Base-by-base conservation (phyloP, 306 rosid genomes). In the Styphnolobium japonicum region DNA sequence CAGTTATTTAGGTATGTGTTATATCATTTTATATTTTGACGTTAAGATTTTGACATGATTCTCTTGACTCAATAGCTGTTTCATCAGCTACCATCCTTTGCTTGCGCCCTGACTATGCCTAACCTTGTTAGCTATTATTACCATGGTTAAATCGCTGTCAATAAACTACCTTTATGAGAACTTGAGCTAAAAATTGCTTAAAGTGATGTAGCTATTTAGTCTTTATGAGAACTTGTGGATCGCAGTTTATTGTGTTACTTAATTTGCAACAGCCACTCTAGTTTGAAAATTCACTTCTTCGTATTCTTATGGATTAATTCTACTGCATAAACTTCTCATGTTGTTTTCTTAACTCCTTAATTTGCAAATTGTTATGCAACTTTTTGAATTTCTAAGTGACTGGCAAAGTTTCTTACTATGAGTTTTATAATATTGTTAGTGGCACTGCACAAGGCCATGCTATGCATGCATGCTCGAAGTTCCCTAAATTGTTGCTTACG, bases 331-430 rank as follows among this genome's bases (percentile, higher is more conserved):
- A 8, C 27, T 40, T 34, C 16, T 39, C 45, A 4, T 51, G 48
- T 34, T 37, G 27, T 53, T 14, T 53, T 25, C 48, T 67, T 10
- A 22, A 37, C n/a, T 33, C 7, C 12, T 65, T 39, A 56, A 39
- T 40, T 6, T 22, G 36, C 21, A 53, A 37, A 34, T 19, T 56
- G 9, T n/a, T 53, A 21, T 27, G 16, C 16, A 7, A 11, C 33
- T 36, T 78, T 78, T 78, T 67, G 48, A 29, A 45, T 78, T 56
- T 43, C 68, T 78, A 25, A 3, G 18, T 36, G n/a, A 4, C 10
- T 29, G 40, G 31, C 55, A 31, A 34, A 25, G 11, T 22, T 70
- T 52, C 71, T 19, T 57, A 42, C 22, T 10, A 40, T 55, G 48
- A 7, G 49, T 19, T 27, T 12, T 40, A 4, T 37, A 55, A 33